A percentile compares a stretch with the other conserved stretches of the same genome.
Evolutionary conservation across 2,329 filamentous ascomycete genomes (phyloP).

Genomic region (Fusarium aywerte): DNA sequence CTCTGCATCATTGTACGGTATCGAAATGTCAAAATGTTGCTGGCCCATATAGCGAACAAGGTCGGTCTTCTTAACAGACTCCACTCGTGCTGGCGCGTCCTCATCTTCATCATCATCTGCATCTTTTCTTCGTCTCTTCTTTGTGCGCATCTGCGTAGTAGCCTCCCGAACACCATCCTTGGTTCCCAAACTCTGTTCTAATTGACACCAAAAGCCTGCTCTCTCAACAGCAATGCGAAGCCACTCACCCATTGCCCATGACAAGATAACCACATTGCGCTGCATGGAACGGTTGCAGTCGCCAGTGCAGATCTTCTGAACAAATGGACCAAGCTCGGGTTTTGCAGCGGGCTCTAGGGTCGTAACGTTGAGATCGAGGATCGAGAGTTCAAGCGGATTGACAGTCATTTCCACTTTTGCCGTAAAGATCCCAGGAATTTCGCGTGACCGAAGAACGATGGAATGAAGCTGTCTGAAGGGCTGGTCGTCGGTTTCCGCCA

Average conservation of each 20-base stretch:
- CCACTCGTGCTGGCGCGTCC: neutral
- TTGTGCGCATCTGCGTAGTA: slow-evolving; percentile 40
- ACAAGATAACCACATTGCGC: slow-evolving; percentile 68
- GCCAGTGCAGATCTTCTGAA: slow-evolving; percentile 56
- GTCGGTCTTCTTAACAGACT: slow-evolving; percentile 50
- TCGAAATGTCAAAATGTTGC: slow-evolving; percentile 58
- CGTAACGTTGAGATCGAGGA: slow-evolving; percentile 64
- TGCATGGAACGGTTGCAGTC: slow-evolving; percentile 58
- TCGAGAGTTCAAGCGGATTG: slow-evolving; percentile 61
- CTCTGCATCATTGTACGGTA: slow-evolving; percentile 49
- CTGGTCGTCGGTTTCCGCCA: slow-evolving; percentile 51
- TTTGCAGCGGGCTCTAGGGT: slow-evolving; percentile 68
- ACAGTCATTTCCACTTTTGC: slow-evolving; percentile 69
- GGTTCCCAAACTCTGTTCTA: slow-evolving; percentile 60
- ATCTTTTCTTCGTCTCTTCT: slow-evolving; percentile 41
- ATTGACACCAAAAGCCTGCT: slow-evolving; percentile 69
- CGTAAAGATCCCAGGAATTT: slow-evolving; percentile 64
- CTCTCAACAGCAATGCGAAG: slow-evolving; percentile 68
- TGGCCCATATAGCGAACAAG: slow-evolving; percentile 66
- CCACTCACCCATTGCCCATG: slow-evolving; percentile 77
- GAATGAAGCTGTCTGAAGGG: slow-evolving; percentile 64
- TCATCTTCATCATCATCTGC: slow-evolving; percentile 41
- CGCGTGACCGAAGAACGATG: slow-evolving; percentile 61
- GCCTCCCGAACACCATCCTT: slow-evolving; percentile 46
- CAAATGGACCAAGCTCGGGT: slow-evolving; percentile 66